These are phyloP conservation scores for Monosporozyma siamensis DNA, from an alignment of 805 yeast species.

Conservation along the genomic window DNA sequence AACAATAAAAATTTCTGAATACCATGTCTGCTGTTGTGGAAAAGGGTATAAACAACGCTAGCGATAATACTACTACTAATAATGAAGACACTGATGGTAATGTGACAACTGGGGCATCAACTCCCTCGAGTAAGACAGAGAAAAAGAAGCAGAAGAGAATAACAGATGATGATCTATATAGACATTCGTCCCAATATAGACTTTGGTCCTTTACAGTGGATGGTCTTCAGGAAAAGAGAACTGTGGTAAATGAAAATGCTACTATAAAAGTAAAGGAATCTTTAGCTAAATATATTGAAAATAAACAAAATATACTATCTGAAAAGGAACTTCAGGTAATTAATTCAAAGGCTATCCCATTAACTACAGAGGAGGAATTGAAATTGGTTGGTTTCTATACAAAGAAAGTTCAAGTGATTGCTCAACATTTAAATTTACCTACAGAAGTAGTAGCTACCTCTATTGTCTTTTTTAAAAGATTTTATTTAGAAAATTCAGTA, in stretches of 20 bases:
- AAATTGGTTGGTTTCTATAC: conserved; percentile 62
- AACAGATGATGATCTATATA: conserved; percentile 76
- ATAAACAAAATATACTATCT: conserved; percentile 24
- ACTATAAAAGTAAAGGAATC: conserved; percentile 27
- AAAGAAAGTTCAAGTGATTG: conserved; percentile 58
- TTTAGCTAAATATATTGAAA: conserved; percentile 25
- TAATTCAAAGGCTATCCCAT: conserved; percentile 31
- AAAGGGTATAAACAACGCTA: too few species aligned
- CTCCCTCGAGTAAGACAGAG: neutral
- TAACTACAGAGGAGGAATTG: conserved; percentile 62
- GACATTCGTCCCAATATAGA: conserved; percentile 77
- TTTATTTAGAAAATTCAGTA: conserved; percentile 70
- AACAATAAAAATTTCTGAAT: too few species aligned
- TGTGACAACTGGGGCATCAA: neutral
- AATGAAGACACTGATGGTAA: neutral
- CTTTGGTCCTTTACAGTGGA: conserved; percentile 74
- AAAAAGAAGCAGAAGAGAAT: conserved; percentile 26
- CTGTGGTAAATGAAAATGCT: conserved; percentile 49
- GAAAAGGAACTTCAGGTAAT: conserved; percentile 25
- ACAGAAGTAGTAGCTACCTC: conserved; percentile 87
- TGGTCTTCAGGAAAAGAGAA: conserved; percentile 42
- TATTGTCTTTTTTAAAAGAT: conserved; percentile 67
- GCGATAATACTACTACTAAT: too few species aligned
- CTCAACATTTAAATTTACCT: conserved; percentile 70
- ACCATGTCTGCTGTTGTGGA: too few species aligned